These are phyloP conservation scores for Calonectria pseudoreteaudii DNA, from an alignment of 2,329 filamentous ascomycete species.

Conservation along the genomic window DNA sequence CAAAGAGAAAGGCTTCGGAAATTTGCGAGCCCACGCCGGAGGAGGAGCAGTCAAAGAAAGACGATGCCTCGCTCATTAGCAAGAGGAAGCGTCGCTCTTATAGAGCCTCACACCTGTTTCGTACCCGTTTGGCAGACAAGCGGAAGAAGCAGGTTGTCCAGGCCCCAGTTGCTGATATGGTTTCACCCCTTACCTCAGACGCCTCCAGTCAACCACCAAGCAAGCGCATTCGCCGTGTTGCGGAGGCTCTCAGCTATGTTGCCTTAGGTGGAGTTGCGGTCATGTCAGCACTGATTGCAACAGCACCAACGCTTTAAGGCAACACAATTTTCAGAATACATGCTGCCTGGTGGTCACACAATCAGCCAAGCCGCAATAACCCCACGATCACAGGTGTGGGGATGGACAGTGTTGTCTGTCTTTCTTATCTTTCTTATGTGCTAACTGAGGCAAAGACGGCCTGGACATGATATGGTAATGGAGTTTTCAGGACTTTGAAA, in stretches of 20 bases:
- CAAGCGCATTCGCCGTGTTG: slow-evolving; percentile 50
- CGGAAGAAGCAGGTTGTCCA: not conserved
- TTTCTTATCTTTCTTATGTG: not conserved
- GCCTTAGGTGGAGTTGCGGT: slow-evolving; percentile 54
- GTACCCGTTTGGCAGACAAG: not conserved
- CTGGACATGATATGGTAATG: slow-evolving; percentile 19
- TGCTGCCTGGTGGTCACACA: not conserved
- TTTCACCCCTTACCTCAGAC: not conserved
- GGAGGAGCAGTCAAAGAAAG: slow-evolving; percentile 20
- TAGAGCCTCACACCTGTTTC: not conserved
- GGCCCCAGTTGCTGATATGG: not conserved
- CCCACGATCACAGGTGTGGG: not conserved
- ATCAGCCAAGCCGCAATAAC: not conserved
- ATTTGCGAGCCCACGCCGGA: slow-evolving; percentile 39
- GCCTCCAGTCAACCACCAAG: slow-evolving; percentile 25
- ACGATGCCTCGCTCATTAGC: too few relatives aligned
- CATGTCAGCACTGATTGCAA: slow-evolving; percentile 54
- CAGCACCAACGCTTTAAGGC: slow-evolving; percentile 45
- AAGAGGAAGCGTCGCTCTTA: not conserved
- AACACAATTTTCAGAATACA: not conserved
- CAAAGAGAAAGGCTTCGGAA: slow-evolving; percentile 44
- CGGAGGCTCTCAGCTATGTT: slow-evolving; percentile 51
- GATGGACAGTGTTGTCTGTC: not conserved
- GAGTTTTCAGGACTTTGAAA: slow-evolving; percentile 34
- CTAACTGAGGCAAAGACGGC: not conserved